These are phyloP conservation scores for Nannochloris sp. DNA, from an alignment of 139 green algal species.

Conservation along the genomic window DNA sequence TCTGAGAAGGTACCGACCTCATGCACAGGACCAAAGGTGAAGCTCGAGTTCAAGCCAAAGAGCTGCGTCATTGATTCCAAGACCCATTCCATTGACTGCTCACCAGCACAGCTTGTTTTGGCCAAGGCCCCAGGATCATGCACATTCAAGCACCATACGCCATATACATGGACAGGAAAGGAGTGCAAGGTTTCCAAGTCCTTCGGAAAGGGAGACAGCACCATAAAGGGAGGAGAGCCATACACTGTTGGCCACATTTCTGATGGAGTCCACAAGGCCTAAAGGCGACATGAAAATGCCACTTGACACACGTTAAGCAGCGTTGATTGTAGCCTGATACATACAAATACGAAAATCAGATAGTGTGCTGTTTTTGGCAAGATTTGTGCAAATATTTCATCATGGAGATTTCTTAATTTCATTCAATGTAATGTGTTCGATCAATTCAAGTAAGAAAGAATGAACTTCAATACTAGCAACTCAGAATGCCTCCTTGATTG, in stretches of 20 bases:
- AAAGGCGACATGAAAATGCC: no score
- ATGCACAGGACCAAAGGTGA: constrained; percentile 21
- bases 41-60: constrained; percentile 20
- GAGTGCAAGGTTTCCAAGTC: constrained; percentile 20
- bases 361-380: no score
- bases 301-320: no score
- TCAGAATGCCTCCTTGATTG: no score
- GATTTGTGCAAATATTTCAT: no score
- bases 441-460: no score
- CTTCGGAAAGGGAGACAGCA: constrained; percentile 3
- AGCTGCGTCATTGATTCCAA: constrained; percentile 13
- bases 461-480: no score
- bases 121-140: constrained; percentile 21
- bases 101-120: constrained; percentile 27
- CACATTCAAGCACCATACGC: constrained; percentile 18
- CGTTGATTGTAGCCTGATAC: no score
- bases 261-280: no score
- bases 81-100: constrained; percentile 19
- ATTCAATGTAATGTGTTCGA: no score
- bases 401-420: no score
- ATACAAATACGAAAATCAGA: no score
- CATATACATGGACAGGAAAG: constrained; percentile 11
- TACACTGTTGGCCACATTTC: background rate
- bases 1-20: constrained; percentile 5
- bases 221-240: constrained; percentile 10